Base-by-base conservation (phyloP, 768 basidiomycete genomes). In the Cystofilobasidium macerans region DNA sequence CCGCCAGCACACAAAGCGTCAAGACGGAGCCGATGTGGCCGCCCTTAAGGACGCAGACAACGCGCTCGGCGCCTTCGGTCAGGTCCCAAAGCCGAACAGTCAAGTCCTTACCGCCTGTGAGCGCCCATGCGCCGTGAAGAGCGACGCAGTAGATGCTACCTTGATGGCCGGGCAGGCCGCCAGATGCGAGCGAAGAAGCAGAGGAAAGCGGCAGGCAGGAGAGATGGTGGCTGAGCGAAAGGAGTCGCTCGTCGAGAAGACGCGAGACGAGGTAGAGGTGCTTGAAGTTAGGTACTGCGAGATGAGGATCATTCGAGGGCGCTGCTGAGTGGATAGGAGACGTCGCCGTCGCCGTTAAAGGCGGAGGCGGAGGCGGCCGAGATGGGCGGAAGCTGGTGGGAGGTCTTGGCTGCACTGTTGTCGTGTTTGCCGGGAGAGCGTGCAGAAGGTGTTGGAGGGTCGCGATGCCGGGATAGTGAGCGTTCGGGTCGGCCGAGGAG, bases 201-300 rank as follows among this genome's bases (percentile, higher is more conserved):
- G 51, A 54, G 18, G 4, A 3, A 20, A 8, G 51, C 1, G 28
- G 4, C 4, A n/a, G 13, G 12, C 14, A n/a, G 30, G 51, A 22
- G 18, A 14, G 28, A 3, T 3, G 13, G 20, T 54, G 51, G 18
- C 9, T 6, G 11, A 2, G 51, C 9, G 28, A 13, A 1, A 20
- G 5, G 28, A 22, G 26, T 30, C 51, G 24, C 12, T 18, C 9
- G 26, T n/a, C 24, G 48, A 53, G 28, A 28, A 20, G 16, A 16
- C 8, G 26, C 11, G 51, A 8, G 51, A 32, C 26, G 51, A 54
- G 51, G 51, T 54, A 30, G 7, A 54, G 51, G 28, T 54, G 51
- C 51, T 54, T 54, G 51, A 32, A 54, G 51, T 54, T 54, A 2
- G 51, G 51, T 30, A 54, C 9, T n/a, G n/a, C n/a, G n/a, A n/a